Evolutionary conservation across 495 filamentous ascomycete species (phyloP).

Genomic region (Penicillium egyptiacum): DNA sequence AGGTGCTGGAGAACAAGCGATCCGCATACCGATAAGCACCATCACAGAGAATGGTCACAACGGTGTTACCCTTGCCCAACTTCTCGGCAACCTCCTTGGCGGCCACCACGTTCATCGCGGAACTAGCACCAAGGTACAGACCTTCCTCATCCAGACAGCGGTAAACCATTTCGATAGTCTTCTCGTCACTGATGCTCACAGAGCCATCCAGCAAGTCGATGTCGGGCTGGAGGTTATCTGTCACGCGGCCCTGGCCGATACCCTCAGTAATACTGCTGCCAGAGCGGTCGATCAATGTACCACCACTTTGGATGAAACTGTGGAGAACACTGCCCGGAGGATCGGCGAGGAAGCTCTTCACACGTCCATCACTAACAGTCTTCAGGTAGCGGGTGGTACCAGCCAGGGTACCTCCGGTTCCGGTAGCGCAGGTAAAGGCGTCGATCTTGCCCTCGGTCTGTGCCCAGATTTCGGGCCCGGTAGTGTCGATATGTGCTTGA

Average conservation of each 20-base stretch:
- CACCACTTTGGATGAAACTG: conserved; percentile 85
- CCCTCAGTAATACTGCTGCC: conserved; percentile 95
- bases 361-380: conserved; percentile 70
- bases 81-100: conserved; percentile 92
- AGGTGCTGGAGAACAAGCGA: conserved; percentile 82
- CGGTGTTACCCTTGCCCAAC: conserved; percentile 82
- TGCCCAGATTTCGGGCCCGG: conserved; percentile 95
- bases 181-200: conserved; percentile 82
- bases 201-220: conserved; percentile 84
- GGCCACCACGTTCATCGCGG: conserved; percentile 89
- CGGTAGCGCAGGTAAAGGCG: conserved; percentile 93
- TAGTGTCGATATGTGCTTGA: conserved; percentile 92
- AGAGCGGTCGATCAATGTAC: conserved; percentile 73
- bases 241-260: conserved; percentile 95
- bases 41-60: conserved; percentile 92
- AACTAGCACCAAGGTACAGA: conserved; percentile 92
- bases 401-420: conserved; percentile 88
- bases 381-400: conserved; percentile 90
- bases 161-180: conserved; percentile 97
- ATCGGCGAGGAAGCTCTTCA: conserved; percentile 91
- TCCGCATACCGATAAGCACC: conserved; percentile 97
- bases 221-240: conserved; percentile 86
- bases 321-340: conserved; percentile 91
- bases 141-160: conserved; percentile 96
- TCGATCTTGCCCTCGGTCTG: conserved; percentile 86